These are phyloP conservation scores for Rubia peregrina DNA, from an alignment of 305 asterid species.

Conservation along the genomic window DNA sequence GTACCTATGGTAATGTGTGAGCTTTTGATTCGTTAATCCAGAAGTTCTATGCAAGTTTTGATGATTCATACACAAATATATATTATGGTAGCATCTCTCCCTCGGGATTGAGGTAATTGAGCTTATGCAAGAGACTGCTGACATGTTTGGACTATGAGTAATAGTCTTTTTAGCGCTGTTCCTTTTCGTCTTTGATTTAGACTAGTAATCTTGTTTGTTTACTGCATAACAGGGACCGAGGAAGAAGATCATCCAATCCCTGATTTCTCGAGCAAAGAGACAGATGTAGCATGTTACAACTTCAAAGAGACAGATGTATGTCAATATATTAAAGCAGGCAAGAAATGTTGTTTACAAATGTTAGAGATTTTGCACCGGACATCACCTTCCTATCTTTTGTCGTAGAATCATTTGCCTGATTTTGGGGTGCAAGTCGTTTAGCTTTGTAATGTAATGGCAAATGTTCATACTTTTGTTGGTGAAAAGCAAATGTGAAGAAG, in stretches of 20 bases:
- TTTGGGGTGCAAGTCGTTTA: not conserved
- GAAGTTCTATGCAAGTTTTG: not conserved
- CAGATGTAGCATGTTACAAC: conserved; percentile 26
- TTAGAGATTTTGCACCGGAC: conserved; percentile 8
- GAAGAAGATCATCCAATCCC: conserved; percentile 60
- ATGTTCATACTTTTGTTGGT: not conserved
- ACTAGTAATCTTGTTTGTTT: conserved; percentile 14
- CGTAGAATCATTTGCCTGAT: conserved; percentile 1
- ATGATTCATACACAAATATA: not conserved
- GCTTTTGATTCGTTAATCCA: not conserved
- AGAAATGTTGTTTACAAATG: not conserved
- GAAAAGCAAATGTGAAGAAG: not conserved
- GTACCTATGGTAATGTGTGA: conserved; percentile 68
- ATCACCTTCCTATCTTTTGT: not conserved
- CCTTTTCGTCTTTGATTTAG: not conserved
- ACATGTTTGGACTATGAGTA: not conserved
- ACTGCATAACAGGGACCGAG: conserved; percentile 67
- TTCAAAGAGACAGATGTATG: not conserved
- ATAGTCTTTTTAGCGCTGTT: not conserved
- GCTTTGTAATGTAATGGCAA: not conserved
- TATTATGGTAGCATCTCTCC: not conserved
- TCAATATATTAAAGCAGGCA: not conserved
- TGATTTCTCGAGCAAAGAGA: conserved; percentile 53
- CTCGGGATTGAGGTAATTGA: not conserved
- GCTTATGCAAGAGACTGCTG: not conserved